Conservation (phyloP, 306 rosid genomes). For the Senna siamea region DNA sequence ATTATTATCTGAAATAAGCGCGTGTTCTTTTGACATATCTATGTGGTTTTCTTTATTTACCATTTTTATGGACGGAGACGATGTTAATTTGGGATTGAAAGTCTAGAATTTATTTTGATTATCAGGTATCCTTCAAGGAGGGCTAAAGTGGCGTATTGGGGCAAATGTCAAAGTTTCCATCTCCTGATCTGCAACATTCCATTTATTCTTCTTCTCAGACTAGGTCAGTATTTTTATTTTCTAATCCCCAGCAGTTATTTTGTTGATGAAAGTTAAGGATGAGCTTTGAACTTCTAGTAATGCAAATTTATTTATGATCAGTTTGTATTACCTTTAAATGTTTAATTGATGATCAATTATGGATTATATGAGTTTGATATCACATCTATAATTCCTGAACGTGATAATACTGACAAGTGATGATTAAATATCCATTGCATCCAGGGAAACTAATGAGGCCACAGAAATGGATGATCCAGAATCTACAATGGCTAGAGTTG, state of each 20-base stretch:
- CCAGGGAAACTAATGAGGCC: slow-evolving; percentile 63
- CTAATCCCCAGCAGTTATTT: neutral
- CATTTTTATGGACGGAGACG: neutral
- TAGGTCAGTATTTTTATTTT: slow-evolving; percentile 41
- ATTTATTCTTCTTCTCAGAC: slow-evolving; percentile 44
- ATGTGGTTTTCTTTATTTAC: neutral
- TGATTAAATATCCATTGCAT: slow-evolving; percentile 34
- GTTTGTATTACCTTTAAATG: slow-evolving; percentile 8
- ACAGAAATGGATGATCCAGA: slow-evolving; percentile 74
- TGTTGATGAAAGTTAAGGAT: neutral
- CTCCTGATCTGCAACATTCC: slow-evolving; percentile 41
- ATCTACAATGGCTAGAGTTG: slow-evolving; percentile 77
- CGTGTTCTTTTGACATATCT: neutral
- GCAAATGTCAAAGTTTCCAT: slow-evolving; percentile 66
- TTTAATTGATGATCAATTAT: slow-evolving; percentile 23
- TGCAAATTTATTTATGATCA: slow-evolving; percentile 19
- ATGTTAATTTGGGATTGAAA: neutral
- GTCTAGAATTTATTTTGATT: slow-evolving; percentile 16
- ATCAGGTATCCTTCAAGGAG: slow-evolving; percentile 50
- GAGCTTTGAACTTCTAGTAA: slow-evolving; percentile 7
- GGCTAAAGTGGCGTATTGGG: slow-evolving; percentile 31
- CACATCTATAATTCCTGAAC: slow-evolving; percentile 21
- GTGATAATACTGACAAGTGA: slow-evolving; percentile 32
- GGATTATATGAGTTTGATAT: slow-evolving; percentile 24
- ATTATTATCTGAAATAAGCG: neutral